phyloP scores from a whole-genome alignment of 441 rosid genomes.

The Pelargonium fulgidum region DNA sequence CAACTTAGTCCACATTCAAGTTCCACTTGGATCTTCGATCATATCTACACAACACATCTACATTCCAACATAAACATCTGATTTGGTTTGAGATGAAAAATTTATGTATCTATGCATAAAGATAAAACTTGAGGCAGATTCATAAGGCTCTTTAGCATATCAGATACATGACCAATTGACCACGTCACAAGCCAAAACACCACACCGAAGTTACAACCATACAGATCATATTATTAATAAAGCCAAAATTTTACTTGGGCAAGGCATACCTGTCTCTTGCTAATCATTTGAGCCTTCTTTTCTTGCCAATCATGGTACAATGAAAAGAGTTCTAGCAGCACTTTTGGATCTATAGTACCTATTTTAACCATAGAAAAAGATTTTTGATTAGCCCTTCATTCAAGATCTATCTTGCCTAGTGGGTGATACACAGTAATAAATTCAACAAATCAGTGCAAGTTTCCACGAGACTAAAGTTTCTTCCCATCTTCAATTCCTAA shows the following conservation, averaged over 20 bases:
- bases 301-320: slow-evolving; percentile 80
- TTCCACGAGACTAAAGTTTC: slow-evolving; percentile 6
- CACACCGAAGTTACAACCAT: slow-evolving; percentile 1
- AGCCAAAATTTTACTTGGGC: not conserved
- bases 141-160: not conserved
- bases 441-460: not conserved
- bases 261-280: slow-evolving; percentile 62
- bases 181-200: not conserved
- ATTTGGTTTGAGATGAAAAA: too few species aligned
- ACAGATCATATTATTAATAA: not conserved
- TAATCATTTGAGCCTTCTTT: slow-evolving; percentile 47
- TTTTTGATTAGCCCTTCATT: slow-evolving; percentile 8
- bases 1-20: slow-evolving; percentile 7
- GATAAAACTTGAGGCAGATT: not conserved
- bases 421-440: not conserved
- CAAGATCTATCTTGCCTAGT: not conserved
- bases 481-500: not conserved
- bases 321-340: slow-evolving; percentile 77
- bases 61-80: slow-evolving; percentile 3
- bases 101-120: not conserved
- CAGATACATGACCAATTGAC: not conserved
- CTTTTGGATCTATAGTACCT: slow-evolving; percentile 75
- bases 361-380: slow-evolving; percentile 17
- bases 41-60: not conserved
- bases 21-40: slow-evolving; percentile 17